A percentile compares a stretch with the other conserved stretches of the same genome.
phyloP scores from a whole-genome alignment of 768 basidiomycete genomes.

The Suillus fuscotomentosus region DNA sequence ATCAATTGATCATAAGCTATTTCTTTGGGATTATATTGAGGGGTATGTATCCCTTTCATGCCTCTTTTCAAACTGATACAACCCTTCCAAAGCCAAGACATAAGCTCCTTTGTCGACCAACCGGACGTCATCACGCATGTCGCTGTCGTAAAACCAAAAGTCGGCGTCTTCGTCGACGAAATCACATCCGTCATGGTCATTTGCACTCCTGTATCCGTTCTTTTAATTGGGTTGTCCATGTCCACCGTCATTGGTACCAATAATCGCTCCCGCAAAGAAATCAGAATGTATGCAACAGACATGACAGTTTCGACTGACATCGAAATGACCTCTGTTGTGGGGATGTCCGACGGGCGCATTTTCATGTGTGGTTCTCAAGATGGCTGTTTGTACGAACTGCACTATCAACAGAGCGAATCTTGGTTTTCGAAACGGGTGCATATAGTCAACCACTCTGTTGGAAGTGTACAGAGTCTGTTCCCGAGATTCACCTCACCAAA shows the following conservation, averaged over 20 bases:
- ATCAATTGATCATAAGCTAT: constrained; percentile 89
- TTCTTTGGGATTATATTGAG: constrained; percentile 95
- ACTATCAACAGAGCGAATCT: constrained; percentile 86
- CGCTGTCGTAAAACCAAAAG: constrained; percentile 82
- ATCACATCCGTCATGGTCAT: constrained; percentile 88
- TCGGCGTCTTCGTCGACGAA: constrained; percentile 87
- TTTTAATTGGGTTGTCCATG: constrained; percentile 78
- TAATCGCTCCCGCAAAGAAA: constrained; percentile 54
- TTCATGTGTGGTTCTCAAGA: constrained; percentile 88
- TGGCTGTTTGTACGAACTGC: constrained; percentile 87
- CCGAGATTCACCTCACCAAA: constrained; percentile 68
- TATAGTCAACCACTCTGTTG: constrained; percentile 84
- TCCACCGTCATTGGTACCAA: constrained; percentile 41
- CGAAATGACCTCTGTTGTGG: constrained; percentile 82
- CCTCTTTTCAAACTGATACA: constrained; percentile 2
- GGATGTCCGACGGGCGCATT: constrained; percentile 80
- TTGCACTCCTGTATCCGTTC: constrained; percentile 80
- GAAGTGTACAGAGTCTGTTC: constrained; percentile 74
- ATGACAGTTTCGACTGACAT: constrained; percentile 75
- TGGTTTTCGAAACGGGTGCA: constrained; percentile 90
- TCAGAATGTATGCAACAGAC: constrained; percentile 90
- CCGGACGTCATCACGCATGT: constrained; percentile 88
- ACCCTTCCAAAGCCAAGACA: constrained; percentile 62
- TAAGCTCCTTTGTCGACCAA: constrained; percentile 90
- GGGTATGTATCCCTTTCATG: constrained; percentile 54